Base-by-base conservation (phyloP, 495 filamentous ascomycete species). In the Durotheca rogersii region DNA sequence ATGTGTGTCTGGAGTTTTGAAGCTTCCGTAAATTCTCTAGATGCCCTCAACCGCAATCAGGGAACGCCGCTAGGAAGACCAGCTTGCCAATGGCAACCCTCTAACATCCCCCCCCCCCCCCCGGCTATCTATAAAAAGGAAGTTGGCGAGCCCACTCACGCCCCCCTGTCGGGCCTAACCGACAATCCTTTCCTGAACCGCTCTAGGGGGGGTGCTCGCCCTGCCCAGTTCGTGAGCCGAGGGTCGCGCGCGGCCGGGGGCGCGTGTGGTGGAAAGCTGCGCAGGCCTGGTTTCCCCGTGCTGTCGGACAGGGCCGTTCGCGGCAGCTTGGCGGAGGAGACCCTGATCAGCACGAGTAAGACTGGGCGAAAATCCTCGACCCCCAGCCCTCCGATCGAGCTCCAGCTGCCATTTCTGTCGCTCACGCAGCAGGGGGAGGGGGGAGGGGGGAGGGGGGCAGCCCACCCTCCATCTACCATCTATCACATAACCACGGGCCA, bases 51-150 rank as follows among this genome's bases (percentile, higher is more conserved):
- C 48, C 48, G 19, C n/a, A 18, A 37, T 27, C 23, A 27, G 46
- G 19, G 17, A 48, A 25, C 48, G 20, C 42, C 44, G 3, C 40
- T 44, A 38, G 16, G 15, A 43, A 49, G 34, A 34, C 34, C 23
- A 58, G 55, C 44, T 50, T 50, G 30, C 49, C 55, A 49, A 17
- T 36, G 14, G 12, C 32, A 36, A 12, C 6, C 17, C 17, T 32
- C 33, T 21, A 49, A 32, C 14, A 37, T 23, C 17, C 21, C 17
- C 33, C 3, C 14, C 42, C 30, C 17, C 21, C 17, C 33, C 3
- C 12, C 18, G 33, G 42, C 40, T 49, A 31, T 58, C 55, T 53
- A 15, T 33, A 58, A 58, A 39, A 39, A 58, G 55, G 55, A 58
- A 58, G 55, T 23, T 58, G 49, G 49, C 33, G 11, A 29, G 6